Evolutionary conservation across 208 protist genomes (phyloP).

Genomic region (Willaertia magna): DNA sequence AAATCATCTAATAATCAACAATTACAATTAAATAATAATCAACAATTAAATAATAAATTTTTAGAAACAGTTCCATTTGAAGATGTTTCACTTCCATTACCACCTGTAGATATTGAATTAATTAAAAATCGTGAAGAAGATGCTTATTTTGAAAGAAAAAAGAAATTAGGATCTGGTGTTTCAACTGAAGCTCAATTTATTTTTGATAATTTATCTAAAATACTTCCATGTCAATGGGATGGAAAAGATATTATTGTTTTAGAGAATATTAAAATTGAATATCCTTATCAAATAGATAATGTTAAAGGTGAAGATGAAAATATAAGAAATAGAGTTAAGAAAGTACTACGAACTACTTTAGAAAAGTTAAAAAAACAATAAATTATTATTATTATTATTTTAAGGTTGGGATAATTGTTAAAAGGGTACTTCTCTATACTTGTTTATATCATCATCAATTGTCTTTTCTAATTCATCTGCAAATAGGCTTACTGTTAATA

Average conservation of each 20-base stretch:
- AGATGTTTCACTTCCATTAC: neutral
- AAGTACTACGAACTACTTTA: too few species aligned
- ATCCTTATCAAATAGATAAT: neutral
- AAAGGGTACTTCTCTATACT: too few species aligned
- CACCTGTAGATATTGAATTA: neutral
- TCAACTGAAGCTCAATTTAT: conserved; percentile 1
- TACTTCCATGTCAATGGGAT: neutral
- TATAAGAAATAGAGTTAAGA: too few species aligned
- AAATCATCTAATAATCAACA: neutral
- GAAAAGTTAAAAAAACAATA: too few species aligned
- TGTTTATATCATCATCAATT: too few species aligned
- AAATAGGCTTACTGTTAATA: too few species aligned
- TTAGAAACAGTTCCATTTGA: neutral
- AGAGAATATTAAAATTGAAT: neutral
- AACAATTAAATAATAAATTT: too few species aligned
- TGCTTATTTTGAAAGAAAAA: neutral
- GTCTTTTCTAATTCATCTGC: too few species aligned
- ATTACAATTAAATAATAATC: too few species aligned
- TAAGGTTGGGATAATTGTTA: too few species aligned
- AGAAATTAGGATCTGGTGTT: neutral
- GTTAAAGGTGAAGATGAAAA: too few species aligned
- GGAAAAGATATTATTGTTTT: neutral
- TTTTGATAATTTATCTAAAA: conserved; percentile 9
- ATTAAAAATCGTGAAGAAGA: neutral
- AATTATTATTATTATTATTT: too few species aligned